These are phyloP conservation scores for Jaapia argillacea DNA, from an alignment of 768 basidiomycete genomes.

Conservation along the genomic window DNA sequence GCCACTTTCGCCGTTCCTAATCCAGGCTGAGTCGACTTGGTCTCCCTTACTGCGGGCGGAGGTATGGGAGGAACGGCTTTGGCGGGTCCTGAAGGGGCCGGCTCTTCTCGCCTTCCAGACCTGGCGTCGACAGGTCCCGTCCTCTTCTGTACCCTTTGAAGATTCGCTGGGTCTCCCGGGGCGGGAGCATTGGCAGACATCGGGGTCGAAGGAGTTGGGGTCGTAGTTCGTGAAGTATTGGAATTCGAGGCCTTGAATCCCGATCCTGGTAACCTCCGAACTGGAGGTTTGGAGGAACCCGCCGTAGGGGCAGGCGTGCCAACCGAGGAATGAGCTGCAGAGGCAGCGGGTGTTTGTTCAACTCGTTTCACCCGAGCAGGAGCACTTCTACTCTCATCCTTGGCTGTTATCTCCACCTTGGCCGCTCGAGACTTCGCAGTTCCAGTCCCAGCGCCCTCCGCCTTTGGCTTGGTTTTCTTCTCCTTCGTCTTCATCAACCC, in stretches of 20 bases:
- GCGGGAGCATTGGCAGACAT: conserved; percentile 3
- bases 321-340: conserved; percentile 2
- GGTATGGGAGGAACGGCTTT: conserved; percentile 22
- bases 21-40: conserved; percentile 11
- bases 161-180: conserved; percentile 7
- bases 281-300: conserved; percentile 12
- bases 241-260: conserved; percentile 32
- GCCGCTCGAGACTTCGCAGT: conserved; percentile 6
- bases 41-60: conserved; percentile 12
- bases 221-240: conserved; percentile 14
- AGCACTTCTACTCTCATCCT: conserved; percentile 31
- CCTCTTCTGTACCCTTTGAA: conserved; percentile 13
- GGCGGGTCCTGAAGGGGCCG: conserved; percentile 21
- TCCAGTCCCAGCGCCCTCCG: conserved; percentile 7
- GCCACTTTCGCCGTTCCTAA: conserved; percentile 19
- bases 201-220: conserved; percentile 11
- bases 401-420: conserved; percentile 26
- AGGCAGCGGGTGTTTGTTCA: neutral
- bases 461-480: conserved; percentile 17
- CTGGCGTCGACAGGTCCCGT: conserved; percentile 19
- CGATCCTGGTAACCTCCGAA: conserved; percentile 36
- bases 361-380: conserved; percentile 5
- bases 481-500: conserved; percentile 23
- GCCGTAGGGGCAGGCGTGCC: conserved; percentile 6
- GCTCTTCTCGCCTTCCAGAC: conserved; percentile 14